Conservation (phyloP, 306 rosid species). For the Cucurbita ficifolia region DNA sequence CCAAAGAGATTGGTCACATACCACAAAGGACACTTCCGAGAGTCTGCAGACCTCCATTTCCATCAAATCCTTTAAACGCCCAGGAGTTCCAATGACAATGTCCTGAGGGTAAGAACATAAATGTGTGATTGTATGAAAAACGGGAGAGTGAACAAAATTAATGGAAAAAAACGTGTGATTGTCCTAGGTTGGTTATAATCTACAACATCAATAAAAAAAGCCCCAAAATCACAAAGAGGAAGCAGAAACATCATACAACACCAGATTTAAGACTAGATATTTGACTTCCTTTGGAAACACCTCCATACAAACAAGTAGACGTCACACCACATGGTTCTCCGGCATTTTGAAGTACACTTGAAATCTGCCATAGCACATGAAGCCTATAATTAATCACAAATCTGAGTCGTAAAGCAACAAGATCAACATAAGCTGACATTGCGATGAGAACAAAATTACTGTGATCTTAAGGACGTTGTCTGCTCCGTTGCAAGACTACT, state of each 20-base stretch:
- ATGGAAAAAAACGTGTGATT: no score
- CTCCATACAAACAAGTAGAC: slow-evolving; percentile 78
- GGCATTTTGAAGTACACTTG: slow-evolving; percentile 72
- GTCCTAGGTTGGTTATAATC: neutral
- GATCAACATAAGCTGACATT: neutral
- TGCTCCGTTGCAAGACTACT: neutral
- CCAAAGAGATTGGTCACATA: slow-evolving; percentile 18
- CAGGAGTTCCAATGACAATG: slow-evolving; percentile 92
- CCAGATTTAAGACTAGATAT: slow-evolving; percentile 74
- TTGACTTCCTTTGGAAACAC: slow-evolving; percentile 82
- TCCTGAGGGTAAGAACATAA: slow-evolving; percentile 32
- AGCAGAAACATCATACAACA: slow-evolving; percentile 42
- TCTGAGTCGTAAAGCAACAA: neutral
- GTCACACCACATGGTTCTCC: slow-evolving; percentile 68
- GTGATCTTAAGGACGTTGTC: neutral
- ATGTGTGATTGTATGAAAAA: neutral
- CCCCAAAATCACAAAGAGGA: slow-evolving; percentile 10
- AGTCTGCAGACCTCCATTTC: slow-evolving; percentile 73
- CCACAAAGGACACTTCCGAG: slow-evolving; percentile 72
- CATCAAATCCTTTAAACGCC: slow-evolving; percentile 82
- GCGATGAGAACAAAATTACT: neutral
- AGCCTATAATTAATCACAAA: slow-evolving; percentile 4
- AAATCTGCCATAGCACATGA: slow-evolving; percentile 43
- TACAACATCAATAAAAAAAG: neutral
- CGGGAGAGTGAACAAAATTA: no score